These are phyloP conservation scores for Penicillium sumatraense DNA, from an alignment of 2,329 filamentous ascomycete genomes.

Conservation along the genomic window DNA sequence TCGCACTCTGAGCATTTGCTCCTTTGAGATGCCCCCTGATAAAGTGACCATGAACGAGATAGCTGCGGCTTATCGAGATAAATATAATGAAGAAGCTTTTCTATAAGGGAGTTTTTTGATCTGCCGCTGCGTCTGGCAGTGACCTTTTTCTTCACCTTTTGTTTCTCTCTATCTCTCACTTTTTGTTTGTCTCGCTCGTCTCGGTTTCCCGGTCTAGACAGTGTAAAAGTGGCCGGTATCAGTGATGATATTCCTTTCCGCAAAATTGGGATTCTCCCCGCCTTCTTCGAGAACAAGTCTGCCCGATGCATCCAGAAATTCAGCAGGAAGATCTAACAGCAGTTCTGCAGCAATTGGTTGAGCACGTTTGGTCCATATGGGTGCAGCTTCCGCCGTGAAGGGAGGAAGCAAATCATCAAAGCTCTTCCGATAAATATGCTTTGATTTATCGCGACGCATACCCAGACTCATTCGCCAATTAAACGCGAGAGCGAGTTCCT, in stretches of 20 bases:
- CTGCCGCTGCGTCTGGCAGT: neutral
- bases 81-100: slow-evolving; percentile 31
- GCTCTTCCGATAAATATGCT: slow-evolving; percentile 31
- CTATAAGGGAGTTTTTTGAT: neutral
- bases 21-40: slow-evolving; percentile 35
- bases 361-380: slow-evolving; percentile 25
- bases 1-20: slow-evolving; percentile 33
- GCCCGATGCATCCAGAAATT: slow-evolving; percentile 15
- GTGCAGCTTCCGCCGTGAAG: slow-evolving; percentile 24
- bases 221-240: slow-evolving; percentile 33
- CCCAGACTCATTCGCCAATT: slow-evolving; percentile 34
- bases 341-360: slow-evolving; percentile 16
- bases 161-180: neutral
- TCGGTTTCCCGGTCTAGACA: slow-evolving; percentile 19
- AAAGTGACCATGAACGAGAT: slow-evolving; percentile 34
- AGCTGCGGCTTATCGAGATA: slow-evolving; percentile 32
- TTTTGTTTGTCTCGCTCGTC: neutral
- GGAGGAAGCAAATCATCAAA: slow-evolving; percentile 27
- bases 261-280: slow-evolving; percentile 25
- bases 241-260: slow-evolving; percentile 30
- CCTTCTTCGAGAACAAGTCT: slow-evolving; percentile 27
- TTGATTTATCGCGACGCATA: slow-evolving; percentile 22
- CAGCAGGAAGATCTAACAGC: slow-evolving; percentile 14
- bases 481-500: slow-evolving; percentile 28
- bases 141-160: neutral